Base-by-base conservation (phyloP, 179 eudicot species). In the Dionaea muscipula region DNA sequence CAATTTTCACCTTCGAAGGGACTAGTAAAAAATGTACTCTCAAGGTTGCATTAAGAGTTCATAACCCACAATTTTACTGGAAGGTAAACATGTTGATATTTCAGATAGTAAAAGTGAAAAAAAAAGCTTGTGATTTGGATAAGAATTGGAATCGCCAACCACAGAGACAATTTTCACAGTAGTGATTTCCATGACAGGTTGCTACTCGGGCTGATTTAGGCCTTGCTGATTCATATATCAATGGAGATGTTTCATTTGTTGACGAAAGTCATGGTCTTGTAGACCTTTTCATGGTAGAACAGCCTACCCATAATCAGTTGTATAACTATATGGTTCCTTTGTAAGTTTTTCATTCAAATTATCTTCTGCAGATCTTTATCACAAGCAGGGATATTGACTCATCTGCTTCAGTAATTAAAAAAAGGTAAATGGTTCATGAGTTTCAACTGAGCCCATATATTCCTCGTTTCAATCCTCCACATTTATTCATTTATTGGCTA, bases 221-320 rank as follows among this genome's bases (percentile, higher is more conserved):
- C 61, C 84, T 93, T 62, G 99, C 99, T 53, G 99, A 93, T 75
- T 95, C 99, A 41, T 88, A 76, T 59, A 81, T 93, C 47, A 79
- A 93, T 61, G 87, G 99, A 28, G 99, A 93, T 63, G 81, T 88
- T 59, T 85, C 99, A 20, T 64, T 85, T 39, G 94, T 88, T 26
- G 95, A 93, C 70, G 76, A 81, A 67, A 53, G 78, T 47, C 80
- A 79, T 62, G 99, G 99, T 40, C 93, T 93, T 70, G 60, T 78
- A 53, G 75, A 79, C 61, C 71, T 93, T 44, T 85, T 88, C 71
- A 79, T 63, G 99, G 99, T 93, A 80, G 68, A 66, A 25, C 21
- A 45, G 21, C 7, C 2, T 45, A 27, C 14, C 53, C 33, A 5
- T 28, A n/a, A n/a, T n/a, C n/a, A n/a, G n/a, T n/a, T n/a, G 40